Base-by-base conservation (phyloP, 2,329 filamentous ascomycete genomes). In the Diaporthe citriasiana region DNA sequence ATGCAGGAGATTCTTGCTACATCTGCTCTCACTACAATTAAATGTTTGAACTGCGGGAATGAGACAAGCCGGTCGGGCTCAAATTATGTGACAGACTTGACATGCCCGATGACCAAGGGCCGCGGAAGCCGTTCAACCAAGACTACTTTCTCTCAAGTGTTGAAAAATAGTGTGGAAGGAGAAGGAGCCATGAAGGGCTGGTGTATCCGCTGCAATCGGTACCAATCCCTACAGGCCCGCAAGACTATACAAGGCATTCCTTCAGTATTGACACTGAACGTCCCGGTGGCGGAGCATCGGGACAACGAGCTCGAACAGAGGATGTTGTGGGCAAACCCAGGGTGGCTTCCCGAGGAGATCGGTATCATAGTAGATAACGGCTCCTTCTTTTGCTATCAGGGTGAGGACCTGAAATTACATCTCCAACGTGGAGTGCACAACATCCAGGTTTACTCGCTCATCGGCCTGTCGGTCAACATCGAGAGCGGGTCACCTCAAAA, bases 371-470 rank as follows among this genome's bases (percentile, higher is more conserved):
- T 98, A 73, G 94, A 97, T 74, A 91, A 94, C 79, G 95, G 94
- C n/a, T 94, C 97, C 80, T 94, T 98, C 80, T 95, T 94, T 83
- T 98, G 95, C 82, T 98, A 95, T 77, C 95, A 99, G 82, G 96
- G 97, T 2, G 93, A 97, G 70, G 95, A 98, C 79, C 84, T 99
- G 77, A 93, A 93, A 80, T 84, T 94, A 63, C 94, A 97, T 78
- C 84, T 97, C 30, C 93, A 96, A 79, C 90, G 93, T 42, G 94
- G 93, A 30, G 92, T 93, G 9, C 93, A 95, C 74, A 92, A 93
- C 68, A 93, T 98, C 65, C 91, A 92, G 17, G 93, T 98, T 0
- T 99, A 98, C 82, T 97, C 98, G 74, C 87, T 99, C 35, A 92
- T 98, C 17, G 97, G 97, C 4, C 87, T 98, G 78, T 95, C 97